phyloP scores from a whole-genome alignment of 1,284 basidiomycete genomes.

The Sphagnurus paluster region DNA sequence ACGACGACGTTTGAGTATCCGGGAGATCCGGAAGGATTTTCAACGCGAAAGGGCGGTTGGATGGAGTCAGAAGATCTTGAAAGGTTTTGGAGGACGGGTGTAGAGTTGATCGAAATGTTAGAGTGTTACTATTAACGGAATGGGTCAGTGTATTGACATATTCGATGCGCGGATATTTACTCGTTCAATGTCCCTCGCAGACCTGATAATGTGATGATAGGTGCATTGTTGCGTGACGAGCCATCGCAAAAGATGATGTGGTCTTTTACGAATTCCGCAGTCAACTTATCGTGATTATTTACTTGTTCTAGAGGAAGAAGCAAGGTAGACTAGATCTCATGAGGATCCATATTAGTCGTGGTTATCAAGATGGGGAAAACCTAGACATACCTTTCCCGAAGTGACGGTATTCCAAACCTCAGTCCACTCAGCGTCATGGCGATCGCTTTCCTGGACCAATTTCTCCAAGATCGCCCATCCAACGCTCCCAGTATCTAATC shows the following conservation, averaged over 20 bases:
- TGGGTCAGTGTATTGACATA: slow-evolving; percentile 7
- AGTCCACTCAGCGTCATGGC: slow-evolving; percentile 63
- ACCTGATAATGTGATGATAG: slow-evolving; percentile 79
- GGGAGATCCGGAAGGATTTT: slow-evolving; percentile 46
- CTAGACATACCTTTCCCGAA: slow-evolving; percentile 60
- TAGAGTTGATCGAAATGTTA: slow-evolving; percentile 68
- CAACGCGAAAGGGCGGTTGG: slow-evolving; percentile 51
- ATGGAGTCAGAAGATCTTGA: slow-evolving; percentile 53
- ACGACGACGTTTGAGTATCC: slow-evolving; percentile 34
- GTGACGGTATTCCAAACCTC: slow-evolving; percentile 72
- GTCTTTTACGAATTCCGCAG: slow-evolving; percentile 75
- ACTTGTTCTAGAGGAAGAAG: slow-evolving; percentile 68
- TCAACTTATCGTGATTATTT: slow-evolving; percentile 53
- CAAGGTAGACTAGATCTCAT: slow-evolving; percentile 62
- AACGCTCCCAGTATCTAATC: slow-evolving; percentile 66
- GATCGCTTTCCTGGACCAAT: slow-evolving; percentile 63
- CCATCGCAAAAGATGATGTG: slow-evolving; percentile 70
- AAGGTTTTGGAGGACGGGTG: slow-evolving; percentile 62
- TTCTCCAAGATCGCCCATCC: slow-evolving; percentile 87
- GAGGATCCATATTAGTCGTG: slow-evolving; percentile 5
- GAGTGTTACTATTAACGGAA: slow-evolving; percentile 42
- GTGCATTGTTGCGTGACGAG: slow-evolving; percentile 41
- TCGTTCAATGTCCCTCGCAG: slow-evolving; percentile 66
- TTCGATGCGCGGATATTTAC: slow-evolving; percentile 36
- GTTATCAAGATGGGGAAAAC: neutral